Conservation (phyloP, 805 yeast genomes). For the Ogataea neopini region DNA sequence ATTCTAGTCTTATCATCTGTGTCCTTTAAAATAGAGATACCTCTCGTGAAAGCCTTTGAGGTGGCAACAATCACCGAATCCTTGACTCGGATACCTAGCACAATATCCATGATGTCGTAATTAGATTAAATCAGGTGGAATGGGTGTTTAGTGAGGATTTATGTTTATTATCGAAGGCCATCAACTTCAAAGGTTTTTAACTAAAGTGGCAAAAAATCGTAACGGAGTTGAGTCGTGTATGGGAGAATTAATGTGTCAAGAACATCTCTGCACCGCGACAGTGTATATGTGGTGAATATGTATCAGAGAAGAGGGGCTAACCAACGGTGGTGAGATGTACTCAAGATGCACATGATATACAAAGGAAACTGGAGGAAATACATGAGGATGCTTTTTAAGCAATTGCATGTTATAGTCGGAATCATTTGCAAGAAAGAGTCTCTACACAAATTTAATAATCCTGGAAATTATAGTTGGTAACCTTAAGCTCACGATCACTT, state of each 20-base stretch:
- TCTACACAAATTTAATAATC: too few relatives aligned
- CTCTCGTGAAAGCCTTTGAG: slow-evolving; percentile 92
- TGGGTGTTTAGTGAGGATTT: neutral
- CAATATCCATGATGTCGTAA: slow-evolving; percentile 69
- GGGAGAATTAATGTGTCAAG: neutral
- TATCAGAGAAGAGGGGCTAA: too few relatives aligned
- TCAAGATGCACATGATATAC: too few relatives aligned
- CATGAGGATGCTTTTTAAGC: too few relatives aligned
- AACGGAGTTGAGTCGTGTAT: neutral
- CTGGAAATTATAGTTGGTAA: too few relatives aligned
- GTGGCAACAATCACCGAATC: slow-evolving; percentile 88
- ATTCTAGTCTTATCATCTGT: slow-evolving; percentile 78
- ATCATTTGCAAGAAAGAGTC: too few relatives aligned
- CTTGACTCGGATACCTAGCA: slow-evolving; percentile 80
- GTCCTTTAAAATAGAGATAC: slow-evolving; percentile 77
- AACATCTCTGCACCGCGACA: slow-evolving; percentile 11
- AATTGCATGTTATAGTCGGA: too few relatives aligned
- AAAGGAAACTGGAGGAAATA: too few relatives aligned
- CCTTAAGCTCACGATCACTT: too few relatives aligned
- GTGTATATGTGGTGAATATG: neutral
- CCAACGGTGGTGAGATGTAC: too few relatives aligned
- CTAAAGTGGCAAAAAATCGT: slow-evolving; percentile 8
- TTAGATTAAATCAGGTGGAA: neutral
- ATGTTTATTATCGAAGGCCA: neutral
- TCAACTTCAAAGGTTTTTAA: neutral